These are phyloP conservation scores for Cantharellus anzutake DNA, from an alignment of 768 basidiomycete species.

Conservation along the genomic window DNA sequence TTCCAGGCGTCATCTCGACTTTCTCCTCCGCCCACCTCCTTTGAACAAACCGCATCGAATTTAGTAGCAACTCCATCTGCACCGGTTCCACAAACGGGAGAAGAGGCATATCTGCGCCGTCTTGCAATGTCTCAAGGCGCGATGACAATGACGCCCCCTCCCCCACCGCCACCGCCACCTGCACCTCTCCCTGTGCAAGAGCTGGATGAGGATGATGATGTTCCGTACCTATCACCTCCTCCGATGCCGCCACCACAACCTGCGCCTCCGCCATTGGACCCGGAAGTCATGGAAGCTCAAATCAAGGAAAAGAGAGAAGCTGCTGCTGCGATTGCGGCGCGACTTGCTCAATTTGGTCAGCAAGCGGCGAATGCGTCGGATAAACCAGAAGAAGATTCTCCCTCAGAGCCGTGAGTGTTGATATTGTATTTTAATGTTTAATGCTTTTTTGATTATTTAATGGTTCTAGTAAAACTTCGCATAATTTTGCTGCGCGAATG, in stretches of 20 bases:
- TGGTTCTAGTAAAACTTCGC: slow-evolving; percentile 29
- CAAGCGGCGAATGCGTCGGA: neutral
- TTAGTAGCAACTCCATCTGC: too few relatives aligned
- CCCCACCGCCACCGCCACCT: slow-evolving; percentile 14
- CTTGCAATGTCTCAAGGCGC: slow-evolving; percentile 32
- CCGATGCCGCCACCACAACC: slow-evolving; percentile 30
- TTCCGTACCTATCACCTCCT: slow-evolving; percentile 20
- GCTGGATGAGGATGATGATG: neutral
- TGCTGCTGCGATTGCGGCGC: slow-evolving; percentile 70
- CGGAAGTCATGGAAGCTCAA: slow-evolving; percentile 36
- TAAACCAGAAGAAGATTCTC: neutral
- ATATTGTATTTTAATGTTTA: too few relatives aligned
- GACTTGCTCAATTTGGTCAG: slow-evolving; percentile 12
- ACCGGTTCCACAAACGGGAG: slow-evolving; percentile 19
- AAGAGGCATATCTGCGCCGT: slow-evolving; percentile 48
- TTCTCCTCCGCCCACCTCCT: neutral
- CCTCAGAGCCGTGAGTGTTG: too few relatives aligned
- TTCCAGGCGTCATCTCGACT: neutral
- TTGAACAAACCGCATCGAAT: neutral
- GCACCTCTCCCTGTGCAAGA: slow-evolving; percentile 7
- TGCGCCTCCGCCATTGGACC: slow-evolving; percentile 25
- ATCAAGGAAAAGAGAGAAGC: slow-evolving; percentile 33
- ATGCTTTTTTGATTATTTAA: too few relatives aligned
- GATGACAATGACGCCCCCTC: slow-evolving; percentile 1
- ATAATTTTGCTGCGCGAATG: slow-evolving; percentile 62